Evolutionary conservation across 345 rosid species (phyloP).

Genomic region (Lagerstroemia speciosa): DNA sequence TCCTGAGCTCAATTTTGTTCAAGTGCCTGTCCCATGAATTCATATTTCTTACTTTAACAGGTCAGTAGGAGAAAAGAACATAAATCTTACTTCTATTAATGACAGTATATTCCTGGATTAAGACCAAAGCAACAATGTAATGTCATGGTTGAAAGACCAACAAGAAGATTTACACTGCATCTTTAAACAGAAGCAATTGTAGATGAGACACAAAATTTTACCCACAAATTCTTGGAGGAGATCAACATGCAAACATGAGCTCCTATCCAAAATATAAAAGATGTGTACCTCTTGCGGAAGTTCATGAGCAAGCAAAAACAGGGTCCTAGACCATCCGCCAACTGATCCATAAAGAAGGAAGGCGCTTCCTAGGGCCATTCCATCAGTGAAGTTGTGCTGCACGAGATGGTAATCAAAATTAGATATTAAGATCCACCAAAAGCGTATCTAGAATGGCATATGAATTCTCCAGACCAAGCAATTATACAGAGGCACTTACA

Average conservation of each 20-base stretch:
- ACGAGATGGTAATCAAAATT: neutral
- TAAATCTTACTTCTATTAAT: too few relatives aligned
- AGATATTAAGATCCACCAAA: slow-evolving; percentile 2
- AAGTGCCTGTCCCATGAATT: too few relatives aligned
- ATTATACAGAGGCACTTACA: slow-evolving; percentile 43
- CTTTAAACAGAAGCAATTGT: neutral
- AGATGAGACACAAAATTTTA: neutral
- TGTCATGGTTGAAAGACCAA: neutral
- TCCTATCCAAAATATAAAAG: neutral
- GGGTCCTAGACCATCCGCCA: slow-evolving; percentile 99
- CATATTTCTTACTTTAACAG: too few relatives aligned
- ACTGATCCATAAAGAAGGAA: slow-evolving; percentile 94
- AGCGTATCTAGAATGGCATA: neutral
- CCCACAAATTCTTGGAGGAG: neutral
- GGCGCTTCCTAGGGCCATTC: slow-evolving; percentile 96
- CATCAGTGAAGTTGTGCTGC: slow-evolving; percentile 99
- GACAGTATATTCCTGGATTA: too few relatives aligned
- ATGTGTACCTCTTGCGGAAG: slow-evolving; percentile 90
- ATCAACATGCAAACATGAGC: neutral
- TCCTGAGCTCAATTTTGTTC: too few relatives aligned
- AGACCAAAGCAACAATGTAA: neutral
- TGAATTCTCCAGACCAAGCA: neutral
- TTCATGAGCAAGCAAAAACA: slow-evolving; percentile 95
- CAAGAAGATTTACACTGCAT: neutral
- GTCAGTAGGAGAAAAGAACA: too few relatives aligned